These are phyloP conservation scores for Paxillus rubicundulus DNA, from an alignment of 768 basidiomycete genomes.

Conservation along the genomic window DNA sequence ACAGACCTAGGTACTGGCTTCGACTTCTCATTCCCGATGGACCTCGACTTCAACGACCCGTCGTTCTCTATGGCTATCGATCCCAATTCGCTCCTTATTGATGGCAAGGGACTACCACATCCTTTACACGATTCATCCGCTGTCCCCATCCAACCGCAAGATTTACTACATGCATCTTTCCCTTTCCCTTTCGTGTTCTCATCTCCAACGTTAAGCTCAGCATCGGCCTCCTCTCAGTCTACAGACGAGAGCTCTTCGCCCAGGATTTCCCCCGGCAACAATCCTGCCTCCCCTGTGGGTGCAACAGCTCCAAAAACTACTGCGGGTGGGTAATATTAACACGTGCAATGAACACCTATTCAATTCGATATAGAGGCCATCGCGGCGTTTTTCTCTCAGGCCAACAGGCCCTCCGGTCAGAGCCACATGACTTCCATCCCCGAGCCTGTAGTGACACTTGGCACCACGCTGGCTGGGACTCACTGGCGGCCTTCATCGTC, in stretches of 20 bases:
- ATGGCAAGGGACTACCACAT: slow-evolving; percentile 19
- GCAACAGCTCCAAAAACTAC: slow-evolving; percentile 18
- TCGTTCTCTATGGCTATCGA: slow-evolving; percentile 53
- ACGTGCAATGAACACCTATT: not conserved
- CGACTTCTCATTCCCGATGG: slow-evolving; percentile 45
- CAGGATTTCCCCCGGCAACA: slow-evolving; percentile 26
- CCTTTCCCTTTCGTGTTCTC: slow-evolving; percentile 49
- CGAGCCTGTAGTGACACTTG: slow-evolving; percentile 35
- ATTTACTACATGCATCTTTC: slow-evolving; percentile 30
- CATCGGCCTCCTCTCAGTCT: slow-evolving; percentile 23
- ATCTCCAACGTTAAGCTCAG: slow-evolving; percentile 31
- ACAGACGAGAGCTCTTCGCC: slow-evolving; percentile 30
- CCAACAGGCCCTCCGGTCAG: slow-evolving; percentile 6
- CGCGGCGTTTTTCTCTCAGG: slow-evolving; percentile 17
- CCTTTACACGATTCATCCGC: slow-evolving; percentile 11
- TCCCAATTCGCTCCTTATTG: slow-evolving; percentile 57
- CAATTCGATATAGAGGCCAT: slow-evolving; percentile 24
- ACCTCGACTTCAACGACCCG: slow-evolving; percentile 57
- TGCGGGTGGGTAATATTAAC: slow-evolving; percentile 11
- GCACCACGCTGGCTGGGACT: slow-evolving; percentile 4
- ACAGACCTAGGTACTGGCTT: slow-evolving; percentile 39
- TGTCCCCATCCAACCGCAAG: slow-evolving; percentile 28
- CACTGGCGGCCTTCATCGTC: slow-evolving; percentile 26
- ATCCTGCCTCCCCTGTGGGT: slow-evolving; percentile 31
- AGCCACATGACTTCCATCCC: slow-evolving; percentile 44